Base-by-base conservation (phyloP, 164 flowering plant species). In the Piper longum region DNA sequence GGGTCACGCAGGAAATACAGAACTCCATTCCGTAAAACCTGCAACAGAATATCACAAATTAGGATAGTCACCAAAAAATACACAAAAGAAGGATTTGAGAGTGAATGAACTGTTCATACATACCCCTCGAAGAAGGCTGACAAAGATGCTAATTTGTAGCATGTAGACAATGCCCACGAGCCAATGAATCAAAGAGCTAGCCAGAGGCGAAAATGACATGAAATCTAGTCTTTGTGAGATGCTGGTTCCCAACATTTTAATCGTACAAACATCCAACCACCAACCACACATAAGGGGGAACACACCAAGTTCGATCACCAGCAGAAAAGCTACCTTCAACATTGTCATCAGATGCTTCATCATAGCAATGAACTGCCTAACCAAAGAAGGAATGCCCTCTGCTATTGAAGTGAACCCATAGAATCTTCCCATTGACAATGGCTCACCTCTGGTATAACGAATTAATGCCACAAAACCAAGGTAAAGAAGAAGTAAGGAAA, bases 121-220 rank as follows among this genome's bases (percentile, higher is more conserved):
- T 93, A 95, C 99, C 93, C 96, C 97, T 78, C 99, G 82, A 59
- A 95, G 97, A 78, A 91, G 97, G 80, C 97, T 86, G 73, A 95
- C 97, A 61, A 95, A 95, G 44, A 95, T 86, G 81, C 96, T 91
- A 73, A 91, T 95, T 73, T 95, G 99, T 36, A 95, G 79, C 99
- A 91, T 95, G 78, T 91, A 95, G 4, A 91, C 82, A 67, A 95
- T 95, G 48, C 97, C 99, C 4, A 89, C 93, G 72, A 85, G 86
- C 99, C 99, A 95, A 72, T 95, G 97, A 66, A 95, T 75, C 80
- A 95, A 74, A 39, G 97, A 95, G 79, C 99, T 95, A 56, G 99
- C 95, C 26, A 91, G 63, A 60, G 97, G 97, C 65, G 96, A 91
- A 40, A 80, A 71, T 57, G 99, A 83, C 62, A 95, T 83, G 76